These are phyloP conservation scores for Heterobasidion occidentale DNA, from an alignment of 1,284 basidiomycete genomes.

Conservation along the genomic window DNA sequence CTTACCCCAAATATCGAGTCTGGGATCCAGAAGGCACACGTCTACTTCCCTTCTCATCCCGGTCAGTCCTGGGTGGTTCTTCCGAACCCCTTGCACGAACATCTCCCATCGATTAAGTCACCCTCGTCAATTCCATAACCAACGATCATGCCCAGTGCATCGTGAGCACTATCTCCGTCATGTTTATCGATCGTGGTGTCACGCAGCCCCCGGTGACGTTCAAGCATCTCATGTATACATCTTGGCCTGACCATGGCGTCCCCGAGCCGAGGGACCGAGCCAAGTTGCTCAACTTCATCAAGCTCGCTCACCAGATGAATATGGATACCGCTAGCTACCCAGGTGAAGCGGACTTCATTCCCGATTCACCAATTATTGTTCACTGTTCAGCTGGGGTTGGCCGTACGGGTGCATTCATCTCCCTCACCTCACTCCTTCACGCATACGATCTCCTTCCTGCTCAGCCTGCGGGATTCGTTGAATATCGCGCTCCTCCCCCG, in stretches of 20 bases:
- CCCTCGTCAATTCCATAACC: constrained; percentile 34
- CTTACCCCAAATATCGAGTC: constrained; percentile 63
- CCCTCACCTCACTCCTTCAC: constrained; percentile 67
- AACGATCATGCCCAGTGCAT: constrained; percentile 52
- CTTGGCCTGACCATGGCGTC: constrained; percentile 82
- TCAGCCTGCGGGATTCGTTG: constrained; percentile 15
- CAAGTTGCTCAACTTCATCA: constrained; percentile 52
- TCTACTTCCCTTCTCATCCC: constrained; percentile 59
- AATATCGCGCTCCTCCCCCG: constrained; percentile 13
- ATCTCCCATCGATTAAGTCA: constrained; percentile 43
- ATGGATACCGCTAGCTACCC: constrained; percentile 31
- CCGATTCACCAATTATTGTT: constrained; percentile 72
- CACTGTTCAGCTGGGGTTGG: constrained; percentile 89
- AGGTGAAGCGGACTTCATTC: constrained; percentile 20
- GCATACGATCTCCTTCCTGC: constrained; percentile 41
- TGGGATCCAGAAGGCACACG: constrained; percentile 62
- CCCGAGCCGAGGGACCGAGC: constrained; percentile 49
- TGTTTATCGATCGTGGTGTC: constrained; percentile 13
- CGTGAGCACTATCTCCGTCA: constrained; percentile 43
- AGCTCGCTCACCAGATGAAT: constrained; percentile 55
- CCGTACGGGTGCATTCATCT: constrained; percentile 84
- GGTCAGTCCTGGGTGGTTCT: constrained; percentile 46
- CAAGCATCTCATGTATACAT: constrained; percentile 63
- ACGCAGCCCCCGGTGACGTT: constrained; percentile 38
- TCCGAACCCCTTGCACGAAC: constrained; percentile 31